Conservation (phyloP, 2,329 filamentous ascomycete species). For the Dactylellina haptotyla region DNA sequence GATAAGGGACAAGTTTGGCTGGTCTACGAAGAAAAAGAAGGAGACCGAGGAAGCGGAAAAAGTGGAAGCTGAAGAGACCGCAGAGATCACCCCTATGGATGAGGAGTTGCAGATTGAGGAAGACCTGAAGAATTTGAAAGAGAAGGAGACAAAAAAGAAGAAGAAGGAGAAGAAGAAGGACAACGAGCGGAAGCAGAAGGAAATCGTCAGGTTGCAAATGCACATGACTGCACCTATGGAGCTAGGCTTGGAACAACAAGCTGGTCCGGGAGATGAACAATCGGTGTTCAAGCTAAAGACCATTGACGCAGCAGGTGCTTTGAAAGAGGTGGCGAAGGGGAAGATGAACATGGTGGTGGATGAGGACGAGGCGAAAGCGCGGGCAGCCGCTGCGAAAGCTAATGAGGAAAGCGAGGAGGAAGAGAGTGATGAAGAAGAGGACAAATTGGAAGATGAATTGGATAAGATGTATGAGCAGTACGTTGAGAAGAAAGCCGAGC, state of each 20-base stretch:
- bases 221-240: conserved; percentile 97
- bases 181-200: conserved; percentile 93
- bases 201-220: conserved; percentile 95
- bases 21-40: conserved; percentile 76
- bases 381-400: conserved; percentile 68
- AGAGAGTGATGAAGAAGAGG: conserved; percentile 71
- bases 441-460: conserved; percentile 83
- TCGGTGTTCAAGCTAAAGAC: conserved; percentile 87
- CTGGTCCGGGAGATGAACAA: conserved; percentile 78
- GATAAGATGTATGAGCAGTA: conserved; percentile 89
- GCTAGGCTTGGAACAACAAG: conserved; percentile 85
- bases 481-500: conserved; percentile 78
- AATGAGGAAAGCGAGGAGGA: conserved; percentile 73
- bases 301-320: conserved; percentile 78
- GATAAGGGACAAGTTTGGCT: conserved; percentile 88
- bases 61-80: conserved; percentile 73
- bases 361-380: conserved; percentile 66
- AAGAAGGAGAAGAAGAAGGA: conserved; percentile 86
- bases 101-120: conserved; percentile 91
- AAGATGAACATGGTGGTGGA: conserved; percentile 78
- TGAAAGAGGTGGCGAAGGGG: conserved; percentile 76
- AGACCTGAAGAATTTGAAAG: conserved; percentile 82
- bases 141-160: conserved; percentile 78
- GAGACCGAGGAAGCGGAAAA: conserved; percentile 62
- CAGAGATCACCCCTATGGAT: conserved; percentile 88